Evolutionary conservation across 2,329 filamentous ascomycete species (phyloP), one percentile per base, ranked within the genome.

Genomic region (Aspergillus fructus): DNA sequence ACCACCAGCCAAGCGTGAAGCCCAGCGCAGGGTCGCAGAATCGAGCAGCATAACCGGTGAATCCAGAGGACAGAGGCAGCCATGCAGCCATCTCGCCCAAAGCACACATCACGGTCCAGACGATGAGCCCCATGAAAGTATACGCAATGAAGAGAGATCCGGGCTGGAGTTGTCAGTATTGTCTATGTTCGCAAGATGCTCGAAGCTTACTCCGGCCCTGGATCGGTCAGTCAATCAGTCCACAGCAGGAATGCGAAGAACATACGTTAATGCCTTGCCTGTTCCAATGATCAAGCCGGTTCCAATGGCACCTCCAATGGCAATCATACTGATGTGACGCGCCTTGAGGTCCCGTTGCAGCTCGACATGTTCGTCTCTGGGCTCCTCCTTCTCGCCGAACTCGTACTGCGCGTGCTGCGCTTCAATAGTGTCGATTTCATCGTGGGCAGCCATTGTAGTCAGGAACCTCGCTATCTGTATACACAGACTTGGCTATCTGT

Each of bases 71-170:
- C 66, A 92, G 80, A 49, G 90, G 90, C 30, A 94, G 74, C 89
- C 89, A 94, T 51, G 90, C 84, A 7, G 90, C 89, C 89, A 94
- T 93, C 74, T 93, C 90, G 59, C 89, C 90, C 3, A 94, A 83
- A 55, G 85, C 87, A 56, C 86, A 86, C 89, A 93, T 92, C 64
- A 93, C 89, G 41, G 91, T 77, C 74, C 87, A 94, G 62, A 93
- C 90, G 58, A 94, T 67, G 46, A 77, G 74, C 39, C 76, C 76
- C 45, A 78, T 74, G 51, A 74, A 66, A 5, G 72, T 64, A 62
- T 78, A 79, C 3, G 74, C 73, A 48, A 79, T 78, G 23, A 78
- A 66, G 33, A 79, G 71, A 4, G 75, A 66, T 11, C 67, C 76
- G 19, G 76, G 76, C 64, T 74, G 59, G 41, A 53, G 19, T 45